These are phyloP conservation scores for Malassezia sp. DNA, from an alignment of 1,284 basidiomycete species.

Conservation along the genomic window DNA sequence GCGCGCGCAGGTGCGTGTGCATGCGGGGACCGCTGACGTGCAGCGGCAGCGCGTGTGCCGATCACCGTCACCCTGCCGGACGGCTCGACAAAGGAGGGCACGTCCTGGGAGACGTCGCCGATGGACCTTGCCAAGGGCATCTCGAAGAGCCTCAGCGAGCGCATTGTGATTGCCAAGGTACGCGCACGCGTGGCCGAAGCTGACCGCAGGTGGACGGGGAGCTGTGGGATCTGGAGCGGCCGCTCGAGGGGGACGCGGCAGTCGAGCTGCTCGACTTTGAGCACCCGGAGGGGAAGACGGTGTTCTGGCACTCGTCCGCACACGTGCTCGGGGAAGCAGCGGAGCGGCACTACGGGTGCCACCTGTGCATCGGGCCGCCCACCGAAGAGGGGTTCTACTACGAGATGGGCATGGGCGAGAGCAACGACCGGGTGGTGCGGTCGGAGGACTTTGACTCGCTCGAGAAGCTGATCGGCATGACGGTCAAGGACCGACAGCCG, in stretches of 20 bases:
- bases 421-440: conserved; percentile 32
- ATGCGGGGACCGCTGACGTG: no score
- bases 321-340: conserved; percentile 97
- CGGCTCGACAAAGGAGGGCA: conserved; percentile 70
- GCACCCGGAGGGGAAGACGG: conserved; percentile 68
- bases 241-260: conserved; percentile 69
- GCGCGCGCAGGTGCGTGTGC: no score
- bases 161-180: conserved; percentile 87
- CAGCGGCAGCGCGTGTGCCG: conserved; percentile 68
- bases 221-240: conserved; percentile 90
- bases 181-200: no score
- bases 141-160: conserved; percentile 76
- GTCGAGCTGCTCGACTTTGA: conserved; percentile 89
- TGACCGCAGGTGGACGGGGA: conserved; percentile 76
- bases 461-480: conserved; percentile 75
- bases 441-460: conserved; percentile 72
- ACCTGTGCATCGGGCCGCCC: conserved; percentile 91
- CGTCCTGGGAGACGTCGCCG: conserved; percentile 90
- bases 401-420: conserved; percentile 62
- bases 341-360: conserved; percentile 92
- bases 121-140: conserved; percentile 80
- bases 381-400: conserved; percentile 99
- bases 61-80: conserved; percentile 79
- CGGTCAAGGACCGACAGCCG: conserved; percentile 91
- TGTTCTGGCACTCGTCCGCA: conserved; percentile 99